Base-by-base conservation (phyloP, 2,329 filamentous ascomycete species). In the Botrytis byssoidea region DNA sequence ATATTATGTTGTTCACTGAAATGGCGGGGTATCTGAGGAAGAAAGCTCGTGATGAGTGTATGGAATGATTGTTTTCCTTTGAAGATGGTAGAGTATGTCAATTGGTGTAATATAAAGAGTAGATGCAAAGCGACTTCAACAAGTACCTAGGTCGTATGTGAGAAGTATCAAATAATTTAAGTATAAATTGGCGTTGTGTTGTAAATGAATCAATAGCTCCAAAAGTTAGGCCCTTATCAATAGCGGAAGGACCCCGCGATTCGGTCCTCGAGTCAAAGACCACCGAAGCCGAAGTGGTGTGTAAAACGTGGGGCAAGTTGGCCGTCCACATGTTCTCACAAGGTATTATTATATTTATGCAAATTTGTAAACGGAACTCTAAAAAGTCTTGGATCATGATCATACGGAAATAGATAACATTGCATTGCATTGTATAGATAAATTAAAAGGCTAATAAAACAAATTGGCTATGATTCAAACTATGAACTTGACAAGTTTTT, bases 401-500 rank as follows among this genome's bases (percentile, higher is more conserved):
- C 20, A 29, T 59, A 32, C 25, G 20, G 16, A 60, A 22, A 59
- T 29, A 59, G 40, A 59, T 44, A 48, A 32, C 5, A 55, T 57
- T 29, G n/a, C n/a, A 57, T 57, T 57, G 51, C n/a, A 68, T 57
- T 72, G 9, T 18, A 46, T 25, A 55, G 12, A 55, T 20, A 40
- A 22, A 55, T 40, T 48, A 59, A 61, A 29, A 29, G 20, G 46
- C 29, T 51, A 73, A 46, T n/a, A 44, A 70, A 70, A 55, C 59
- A 74, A 63, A 59, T 65, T 42, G 37, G 35, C 70, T 73, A 57
- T 22, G 35, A 51, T 60, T 57, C 55, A 59, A 35, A 44, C 65
- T 73, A 76, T 73, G 71, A 76, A 46, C 76, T 75, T 46, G 77
- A 74, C 46, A 78, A 48, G 40, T 77, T 75, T 73, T 79, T 76